phyloP scores from a whole-genome alignment of 2,329 filamentous ascomycete genomes.

The Sphaerostilbella broomeana region DNA sequence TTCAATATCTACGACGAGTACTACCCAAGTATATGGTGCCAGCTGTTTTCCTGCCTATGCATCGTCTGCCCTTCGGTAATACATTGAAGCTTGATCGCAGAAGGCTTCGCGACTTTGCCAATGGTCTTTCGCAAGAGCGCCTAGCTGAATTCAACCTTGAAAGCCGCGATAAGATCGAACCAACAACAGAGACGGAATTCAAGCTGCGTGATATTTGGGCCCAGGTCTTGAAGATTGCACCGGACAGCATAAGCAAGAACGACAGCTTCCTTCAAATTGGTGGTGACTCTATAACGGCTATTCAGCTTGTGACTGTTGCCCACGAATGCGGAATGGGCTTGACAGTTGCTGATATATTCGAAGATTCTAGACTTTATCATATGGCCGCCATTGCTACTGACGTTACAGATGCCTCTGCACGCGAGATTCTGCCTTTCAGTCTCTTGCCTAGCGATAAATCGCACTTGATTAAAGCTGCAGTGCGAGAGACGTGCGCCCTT shows the following conservation, averaged over 20 bases:
- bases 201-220: slow-evolving; percentile 17
- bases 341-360: slow-evolving; percentile 10
- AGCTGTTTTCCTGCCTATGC: slow-evolving; percentile 32
- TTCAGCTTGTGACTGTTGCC: slow-evolving; percentile 13
- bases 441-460: not conserved
- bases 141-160: not conserved
- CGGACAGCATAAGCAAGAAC: slow-evolving; percentile 8
- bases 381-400: slow-evolving; percentile 3
- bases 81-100: slow-evolving; percentile 12
- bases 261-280: slow-evolving; percentile 15
- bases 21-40: slow-evolving; percentile 36
- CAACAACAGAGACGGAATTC: slow-evolving; percentile 13
- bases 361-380: slow-evolving; percentile 11
- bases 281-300: slow-evolving; percentile 15
- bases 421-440: slow-evolving; percentile 4
- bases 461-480: not conserved
- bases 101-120: slow-evolving; percentile 1
- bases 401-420: too few relatives aligned
- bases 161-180: not conserved
- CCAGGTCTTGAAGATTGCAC: slow-evolving; percentile 7
- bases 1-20: not conserved
- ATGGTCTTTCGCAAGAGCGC: not conserved
- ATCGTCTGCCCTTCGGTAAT: slow-evolving; percentile 27
- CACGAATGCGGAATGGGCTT: slow-evolving; percentile 11
- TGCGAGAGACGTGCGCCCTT: not conserved